phyloP scores from a whole-genome alignment of 2,329 filamentous ascomycete genomes.

The Ophiostoma sp. region DNA sequence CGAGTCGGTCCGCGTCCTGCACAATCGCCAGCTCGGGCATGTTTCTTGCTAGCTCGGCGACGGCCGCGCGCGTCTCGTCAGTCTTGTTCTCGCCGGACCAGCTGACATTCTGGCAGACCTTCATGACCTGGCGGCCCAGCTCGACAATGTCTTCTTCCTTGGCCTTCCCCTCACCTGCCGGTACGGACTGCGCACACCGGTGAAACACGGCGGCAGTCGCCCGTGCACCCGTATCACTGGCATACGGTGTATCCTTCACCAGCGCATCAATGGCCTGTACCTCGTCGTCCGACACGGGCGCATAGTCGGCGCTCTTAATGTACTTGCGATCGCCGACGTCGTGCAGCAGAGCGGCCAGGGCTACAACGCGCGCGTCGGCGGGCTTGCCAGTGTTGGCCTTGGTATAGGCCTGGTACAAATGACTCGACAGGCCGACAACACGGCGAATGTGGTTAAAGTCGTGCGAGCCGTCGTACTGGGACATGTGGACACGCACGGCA shows the following conservation, averaged over 20 bases:
- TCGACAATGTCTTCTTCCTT: not conserved
- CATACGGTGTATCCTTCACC: constrained; percentile 8
- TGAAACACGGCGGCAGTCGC: constrained; percentile 27
- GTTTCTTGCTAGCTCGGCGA: constrained; percentile 59
- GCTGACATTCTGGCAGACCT: constrained; percentile 69
- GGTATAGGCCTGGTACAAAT: constrained; percentile 51
- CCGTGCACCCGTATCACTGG: constrained; percentile 19
- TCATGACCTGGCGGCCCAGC: constrained; percentile 44
- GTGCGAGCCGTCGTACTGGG: constrained; percentile 79
- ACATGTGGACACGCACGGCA: constrained; percentile 72
- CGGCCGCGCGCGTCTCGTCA: constrained; percentile 62
- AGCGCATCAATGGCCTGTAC: not conserved
- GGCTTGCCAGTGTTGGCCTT: constrained; percentile 39
- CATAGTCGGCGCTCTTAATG: constrained; percentile 55
- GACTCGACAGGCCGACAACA: constrained; percentile 70
- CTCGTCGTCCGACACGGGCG: constrained; percentile 66
- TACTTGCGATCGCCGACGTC: constrained; percentile 90
- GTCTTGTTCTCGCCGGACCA: constrained; percentile 73
- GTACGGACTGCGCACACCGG: not conserved
- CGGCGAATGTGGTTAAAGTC: constrained; percentile 83
- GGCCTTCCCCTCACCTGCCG: constrained; percentile 48
- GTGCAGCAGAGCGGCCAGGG: constrained; percentile 75
- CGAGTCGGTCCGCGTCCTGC: constrained; percentile 90
- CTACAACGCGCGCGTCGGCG: constrained; percentile 57
- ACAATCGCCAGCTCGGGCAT: constrained; percentile 80